Evolutionary conservation across 2,329 filamentous ascomycete species (phyloP), one percentile per base, ranked within the genome.

Genomic region (Ceratocystis variospora): DNA sequence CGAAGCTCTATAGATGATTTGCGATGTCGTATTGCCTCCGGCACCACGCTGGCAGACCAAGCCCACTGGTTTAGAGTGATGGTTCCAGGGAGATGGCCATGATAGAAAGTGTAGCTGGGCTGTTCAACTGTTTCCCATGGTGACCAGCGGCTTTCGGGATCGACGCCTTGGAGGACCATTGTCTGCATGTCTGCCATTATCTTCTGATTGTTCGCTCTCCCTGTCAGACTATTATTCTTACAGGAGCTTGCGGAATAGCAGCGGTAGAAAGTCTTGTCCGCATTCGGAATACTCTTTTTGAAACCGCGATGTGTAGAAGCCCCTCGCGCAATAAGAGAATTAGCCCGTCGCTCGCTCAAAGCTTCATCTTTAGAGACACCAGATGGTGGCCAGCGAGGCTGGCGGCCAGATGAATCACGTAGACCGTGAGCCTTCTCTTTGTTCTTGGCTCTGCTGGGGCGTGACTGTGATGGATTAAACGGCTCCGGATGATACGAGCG

Each of bases 91-190:
- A 82, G 79, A 62, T 78, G 77, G 12, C 88, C 88, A 73, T 84
- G 87, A 69, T 80, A 82, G 72, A 87, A 88, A 0, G 84, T 80
- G 74, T 85, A 84, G 72, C 86, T 89, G 3, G 88, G 88, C 71
- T 90, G 87, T 72, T 91, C 88, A 31, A 90, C 77, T 1, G 87
- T 86, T 69, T 87, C 82, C 87, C 85, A 90, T 1, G 85, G 86
- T 73, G 2, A 73, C 72, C 57, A 81, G 76, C 17, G 75, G 71
- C 65, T 68, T 8, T 68, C 67, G 5, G 67, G 64, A n/a, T 68
- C 63, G 5, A 68, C 61, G 2, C 78, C 77, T 66, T 78, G 75
- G 15, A 81, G 75, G 31, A 78, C 76, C 71, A 84, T 73, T 1
- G 81, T 83, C 78, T 83, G 83, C 70, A 84, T 78, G 73, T 83